Base-by-base conservation (phyloP, 306 rosid genomes). In the Alnus rubra region DNA sequence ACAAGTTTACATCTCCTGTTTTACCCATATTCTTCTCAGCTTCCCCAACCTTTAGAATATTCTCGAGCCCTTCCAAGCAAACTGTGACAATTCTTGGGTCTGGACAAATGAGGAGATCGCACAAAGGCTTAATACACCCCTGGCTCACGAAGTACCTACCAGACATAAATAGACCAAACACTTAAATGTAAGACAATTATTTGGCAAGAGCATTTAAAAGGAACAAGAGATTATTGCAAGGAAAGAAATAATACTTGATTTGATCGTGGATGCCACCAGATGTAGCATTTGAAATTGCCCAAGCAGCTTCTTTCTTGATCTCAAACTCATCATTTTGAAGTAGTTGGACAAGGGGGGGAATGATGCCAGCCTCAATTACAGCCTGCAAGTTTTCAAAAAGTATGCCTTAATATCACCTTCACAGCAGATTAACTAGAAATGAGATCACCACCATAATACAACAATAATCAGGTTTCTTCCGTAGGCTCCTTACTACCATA, bases 281-380 rank as follows among this genome's bases (percentile, higher is more conserved):
- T 15, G 97, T 91, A 79, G 97, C 98, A 87, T 93, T 93, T 18
- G 98, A 93, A 78, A 93, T 86, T 80, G 98, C 97, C 98, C 98
- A 93, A 2, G 97, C 98, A 51, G 98, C 98, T 84, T 93, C 98
- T 74, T 93, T 91, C 88, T 93, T 93, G 30, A 93, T 90, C 83
- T 93, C 98, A 83, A 93, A 93, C 91, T 93, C 98, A 0, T 97
- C 97, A 88, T 80, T 88, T 91, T 87, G 97, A 78, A 93, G 98
- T 84, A 93, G 90, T 85, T 84, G 90, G 71, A 91, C 83, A n/a
- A 93, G 84, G 28, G 98, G 98, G 18, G 85, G 82, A 80, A 93
- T 81, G 81, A 93, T 80, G 80, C 89, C 89, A 77, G 98, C 97
- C 74, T 89, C 97, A 83, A 93, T 83, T 28, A 93, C 93, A 78